phyloP scores from a whole-genome alignment of 169 alveolate species.

The Cryptosporidium baileyi region DNA sequence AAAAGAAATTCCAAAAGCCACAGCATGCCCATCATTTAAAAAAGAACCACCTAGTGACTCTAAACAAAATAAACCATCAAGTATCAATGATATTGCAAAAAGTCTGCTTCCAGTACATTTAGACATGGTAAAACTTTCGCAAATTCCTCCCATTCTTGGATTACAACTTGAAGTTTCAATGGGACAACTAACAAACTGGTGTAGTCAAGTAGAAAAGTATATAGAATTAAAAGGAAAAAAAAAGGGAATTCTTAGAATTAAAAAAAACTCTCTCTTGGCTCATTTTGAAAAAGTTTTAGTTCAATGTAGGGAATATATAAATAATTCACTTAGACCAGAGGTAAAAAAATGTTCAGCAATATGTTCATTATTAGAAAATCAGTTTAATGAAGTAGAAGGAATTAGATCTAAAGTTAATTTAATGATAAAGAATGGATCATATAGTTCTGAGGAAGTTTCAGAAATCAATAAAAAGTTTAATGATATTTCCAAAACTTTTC shows the following conservation, averaged over 20 bases:
- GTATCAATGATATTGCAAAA: constrained; percentile 8
- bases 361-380: constrained; percentile 31
- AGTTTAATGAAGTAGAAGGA: constrained; percentile 41
- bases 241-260: constrained; percentile 45
- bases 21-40: background rate
- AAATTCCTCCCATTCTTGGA: constrained; percentile 46
- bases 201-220: constrained; percentile 57
- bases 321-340: constrained; percentile 50
- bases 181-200: constrained; percentile 69
- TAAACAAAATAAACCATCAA: background rate
- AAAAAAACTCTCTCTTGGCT: background rate
- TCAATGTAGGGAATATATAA: constrained; percentile 39
- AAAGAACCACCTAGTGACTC: background rate
- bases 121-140: constrained; percentile 53
- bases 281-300: constrained; percentile 26
- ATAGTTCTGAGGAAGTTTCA: background rate
- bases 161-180: constrained; percentile 60
- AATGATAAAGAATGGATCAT: constrained; percentile 17
- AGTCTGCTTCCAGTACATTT: constrained; percentile 15
- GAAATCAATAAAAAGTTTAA: constrained; percentile 2
- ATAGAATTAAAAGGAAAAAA: constrained; percentile 38
- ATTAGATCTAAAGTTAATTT: constrained; percentile 27
- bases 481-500: constrained; percentile 46
- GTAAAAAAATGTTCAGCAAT: constrained; percentile 53
- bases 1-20: constrained; percentile 19